Conservation (phyloP, 2,329 filamentous ascomycete genomes). For the Aspergillus ibericus region DNA sequence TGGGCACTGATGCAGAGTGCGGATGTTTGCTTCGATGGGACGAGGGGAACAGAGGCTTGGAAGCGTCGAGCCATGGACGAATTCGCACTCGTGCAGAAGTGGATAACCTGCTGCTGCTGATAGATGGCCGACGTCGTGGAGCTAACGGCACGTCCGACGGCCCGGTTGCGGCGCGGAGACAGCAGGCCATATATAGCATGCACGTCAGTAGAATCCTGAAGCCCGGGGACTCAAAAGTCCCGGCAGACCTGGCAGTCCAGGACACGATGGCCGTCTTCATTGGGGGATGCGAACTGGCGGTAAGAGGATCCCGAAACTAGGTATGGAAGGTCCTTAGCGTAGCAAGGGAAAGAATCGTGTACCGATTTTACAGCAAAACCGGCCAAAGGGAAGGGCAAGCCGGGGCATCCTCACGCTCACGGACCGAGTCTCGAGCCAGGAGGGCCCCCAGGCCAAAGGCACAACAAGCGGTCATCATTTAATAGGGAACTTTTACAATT, state of each 20-base stretch:
- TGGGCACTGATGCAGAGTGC: conserved; percentile 26
- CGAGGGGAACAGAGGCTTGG: conserved; percentile 5
- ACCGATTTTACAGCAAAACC: conserved; percentile 14
- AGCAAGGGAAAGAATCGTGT: conserved; percentile 10
- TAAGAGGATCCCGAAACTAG: conserved; percentile 18
- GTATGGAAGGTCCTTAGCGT: conserved; percentile 14
- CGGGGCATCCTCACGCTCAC: conserved; percentile 3
- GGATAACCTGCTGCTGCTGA: conserved; percentile 17
- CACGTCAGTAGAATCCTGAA: conserved; percentile 20
- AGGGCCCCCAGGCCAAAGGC: neutral
- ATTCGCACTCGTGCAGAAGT: conserved; percentile 24
- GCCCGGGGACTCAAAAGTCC: conserved; percentile 12
- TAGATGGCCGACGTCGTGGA: conserved; percentile 19
- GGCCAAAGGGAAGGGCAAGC: conserved; percentile 8
- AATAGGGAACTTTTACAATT: neutral
- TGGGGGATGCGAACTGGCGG: conserved; percentile 25
- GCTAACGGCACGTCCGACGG: conserved; percentile 26
- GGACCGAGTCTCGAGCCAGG: neutral
- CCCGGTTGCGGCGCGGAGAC: conserved; percentile 26
- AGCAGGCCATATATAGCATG: conserved; percentile 22
- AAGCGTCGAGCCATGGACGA: conserved; percentile 13
- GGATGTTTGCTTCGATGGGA: conserved; percentile 8
- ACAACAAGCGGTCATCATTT: neutral
- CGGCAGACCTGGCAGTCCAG: conserved; percentile 2
- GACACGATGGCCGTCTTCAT: conserved; percentile 23